Percentiles rank a stretch among this genome's conserved stretches.
Evolutionary conservation across 306 rosid genomes (phyloP).

Genomic region (Fagus crenata): DNA sequence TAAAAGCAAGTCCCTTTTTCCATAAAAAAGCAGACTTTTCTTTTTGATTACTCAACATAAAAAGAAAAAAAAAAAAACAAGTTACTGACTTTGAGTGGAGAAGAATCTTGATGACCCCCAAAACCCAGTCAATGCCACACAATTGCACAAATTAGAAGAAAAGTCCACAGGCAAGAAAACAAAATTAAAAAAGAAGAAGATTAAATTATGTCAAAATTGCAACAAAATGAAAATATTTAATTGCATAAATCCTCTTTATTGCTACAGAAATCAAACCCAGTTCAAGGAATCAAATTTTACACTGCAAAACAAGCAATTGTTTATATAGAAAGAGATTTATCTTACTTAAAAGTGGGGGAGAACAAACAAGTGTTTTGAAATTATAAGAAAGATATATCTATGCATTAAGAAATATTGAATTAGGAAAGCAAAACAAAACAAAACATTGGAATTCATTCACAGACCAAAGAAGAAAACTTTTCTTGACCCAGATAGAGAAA

Average conservation of each 20-base stretch:
- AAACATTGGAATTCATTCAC: conserved; percentile 1
- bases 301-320: background rate
- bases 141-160: background rate
- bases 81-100: conserved; percentile 12
- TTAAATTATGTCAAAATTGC: background rate
- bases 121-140: conserved; percentile 36
- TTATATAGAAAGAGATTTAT: background rate
- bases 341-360: background rate
- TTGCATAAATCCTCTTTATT: background rate
- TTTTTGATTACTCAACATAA: conserved; percentile 32
- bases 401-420: background rate
- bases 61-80: conserved; percentile 26
- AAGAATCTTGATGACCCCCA: conserved; percentile 30
- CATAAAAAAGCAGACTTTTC: conserved; percentile 40
- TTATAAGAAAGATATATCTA: background rate
- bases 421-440: conserved; percentile 9
- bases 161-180: conserved; percentile 1
- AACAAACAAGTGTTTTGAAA: background rate
- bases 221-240: background rate
- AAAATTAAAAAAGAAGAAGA: background rate
- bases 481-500: conserved; percentile 3
- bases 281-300: background rate
- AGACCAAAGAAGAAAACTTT: background rate
- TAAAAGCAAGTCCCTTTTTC: conserved; percentile 48
- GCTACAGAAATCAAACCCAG: background rate